Evolutionary conservation across 2,329 filamentous ascomycete genomes (phyloP).

Genomic region (Alternaria incomplexa): DNA sequence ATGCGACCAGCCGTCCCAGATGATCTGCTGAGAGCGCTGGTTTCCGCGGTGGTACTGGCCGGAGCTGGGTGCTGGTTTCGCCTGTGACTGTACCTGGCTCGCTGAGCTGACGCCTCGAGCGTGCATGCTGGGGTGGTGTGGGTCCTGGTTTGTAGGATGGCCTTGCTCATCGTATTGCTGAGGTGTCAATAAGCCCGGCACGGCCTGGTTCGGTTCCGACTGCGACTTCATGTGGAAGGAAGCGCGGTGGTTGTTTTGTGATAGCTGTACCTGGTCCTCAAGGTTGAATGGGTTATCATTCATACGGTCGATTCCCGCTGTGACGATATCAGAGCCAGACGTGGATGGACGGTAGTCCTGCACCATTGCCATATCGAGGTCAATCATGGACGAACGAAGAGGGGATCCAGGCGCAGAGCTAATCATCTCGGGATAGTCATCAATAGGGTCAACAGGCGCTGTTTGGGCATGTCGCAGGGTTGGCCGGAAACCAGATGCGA

Average conservation of each 20-base stretch:
- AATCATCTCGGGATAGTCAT: constrained; percentile 46
- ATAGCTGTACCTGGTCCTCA: constrained; percentile 52
- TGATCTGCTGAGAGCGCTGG: constrained; percentile 37
- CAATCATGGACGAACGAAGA: constrained; percentile 54
- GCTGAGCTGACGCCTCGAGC: constrained; percentile 44
- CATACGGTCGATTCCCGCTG: constrained; percentile 47
- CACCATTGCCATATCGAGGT: constrained; percentile 48
- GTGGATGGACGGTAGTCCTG: constrained; percentile 53
- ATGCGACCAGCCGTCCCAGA: constrained; percentile 45
- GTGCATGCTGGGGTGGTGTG: constrained; percentile 39
- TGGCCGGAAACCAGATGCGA: constrained; percentile 48
- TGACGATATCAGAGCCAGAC: constrained; percentile 48
- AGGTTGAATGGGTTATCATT: constrained; percentile 58
- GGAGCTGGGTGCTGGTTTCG: constrained; percentile 29
- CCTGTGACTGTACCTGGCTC: constrained; percentile 39
- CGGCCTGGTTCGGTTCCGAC: constrained; percentile 48
- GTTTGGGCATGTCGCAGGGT: constrained; percentile 51
- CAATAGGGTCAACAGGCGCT: constrained; percentile 47
- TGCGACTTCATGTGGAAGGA: constrained; percentile 50
- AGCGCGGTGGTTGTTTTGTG: constrained; percentile 46
- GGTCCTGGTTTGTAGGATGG: constrained; percentile 37
- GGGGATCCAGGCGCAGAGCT: constrained; percentile 44
- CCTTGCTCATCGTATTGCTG: constrained; percentile 46
- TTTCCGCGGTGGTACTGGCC: constrained; percentile 27
- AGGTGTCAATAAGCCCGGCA: constrained; percentile 46